phyloP scores from a whole-genome alignment of 257 asterid species.

The Gentiana straminea region DNA sequence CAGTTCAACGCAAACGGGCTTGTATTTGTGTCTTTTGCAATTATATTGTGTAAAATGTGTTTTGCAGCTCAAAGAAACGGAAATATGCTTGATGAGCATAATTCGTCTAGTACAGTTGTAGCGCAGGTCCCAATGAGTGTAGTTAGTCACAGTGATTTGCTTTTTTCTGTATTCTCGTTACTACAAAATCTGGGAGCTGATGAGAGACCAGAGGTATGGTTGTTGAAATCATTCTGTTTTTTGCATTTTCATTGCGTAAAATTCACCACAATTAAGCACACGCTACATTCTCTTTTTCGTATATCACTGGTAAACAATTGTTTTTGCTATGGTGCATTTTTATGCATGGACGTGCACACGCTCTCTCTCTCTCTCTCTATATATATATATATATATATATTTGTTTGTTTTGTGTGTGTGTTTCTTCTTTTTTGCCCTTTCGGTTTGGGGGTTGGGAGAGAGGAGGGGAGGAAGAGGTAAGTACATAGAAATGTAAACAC shows the following conservation, averaged over 20 bases:
- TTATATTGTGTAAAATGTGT: constrained; percentile 11
- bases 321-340: not conserved
- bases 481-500: too few relatives aligned
- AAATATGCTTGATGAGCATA: constrained; percentile 27
- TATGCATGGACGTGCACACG: too few relatives aligned
- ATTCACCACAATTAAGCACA: too few relatives aligned
- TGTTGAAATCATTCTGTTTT: too few relatives aligned
- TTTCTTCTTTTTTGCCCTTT: too few relatives aligned
- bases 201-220: constrained; percentile 92
- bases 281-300: not conserved
- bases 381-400: too few relatives aligned
- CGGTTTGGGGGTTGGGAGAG: too few relatives aligned
- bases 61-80: constrained; percentile 41
- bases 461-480: too few relatives aligned
- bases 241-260: not conserved
- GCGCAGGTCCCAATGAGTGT: constrained; percentile 29
- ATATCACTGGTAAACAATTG: too few relatives aligned
- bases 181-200: constrained; percentile 89
- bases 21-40: not conserved
- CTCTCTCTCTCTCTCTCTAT: too few relatives aligned
- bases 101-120: constrained; percentile 26
- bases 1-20: constrained; percentile 1
- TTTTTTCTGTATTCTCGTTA: constrained; percentile 71
- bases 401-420: too few relatives aligned
- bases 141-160: constrained; percentile 60